Evolutionary conservation across 257 asterid genomes (phyloP).

Genomic region (Nicotiana otophora): DNA sequence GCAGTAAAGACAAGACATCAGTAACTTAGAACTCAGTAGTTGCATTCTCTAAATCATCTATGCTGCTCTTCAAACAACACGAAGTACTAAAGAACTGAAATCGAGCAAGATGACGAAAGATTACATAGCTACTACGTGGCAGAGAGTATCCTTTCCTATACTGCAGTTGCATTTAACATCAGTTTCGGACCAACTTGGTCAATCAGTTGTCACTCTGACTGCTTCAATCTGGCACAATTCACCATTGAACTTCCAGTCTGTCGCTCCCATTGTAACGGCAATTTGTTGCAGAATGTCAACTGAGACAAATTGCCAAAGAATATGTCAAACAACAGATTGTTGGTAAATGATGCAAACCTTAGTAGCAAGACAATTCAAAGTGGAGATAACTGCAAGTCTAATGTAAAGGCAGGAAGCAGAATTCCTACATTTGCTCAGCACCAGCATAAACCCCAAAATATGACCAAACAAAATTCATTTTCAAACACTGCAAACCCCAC

Average conservation of each 20-base stretch:
- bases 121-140: conserved; percentile 14
- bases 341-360: too few relatives aligned
- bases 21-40: not conserved
- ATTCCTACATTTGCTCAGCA: too few relatives aligned
- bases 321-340: too few relatives aligned
- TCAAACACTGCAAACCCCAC: too few relatives aligned
- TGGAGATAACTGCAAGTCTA: too few relatives aligned
- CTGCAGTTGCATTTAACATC: conserved; percentile 12
- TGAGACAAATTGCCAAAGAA: too few relatives aligned
- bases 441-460: too few relatives aligned
- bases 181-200: not conserved
- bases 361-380: too few relatives aligned
- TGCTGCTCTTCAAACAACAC: not conserved
- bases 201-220: not conserved
- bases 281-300: not conserved
- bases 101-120: too few relatives aligned
- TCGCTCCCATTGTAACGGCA: conserved; percentile 13
- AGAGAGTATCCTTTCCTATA: conserved; percentile 14
- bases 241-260: conserved; percentile 6
- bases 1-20: not conserved
- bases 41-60: not conserved
- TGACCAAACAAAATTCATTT: too few relatives aligned
- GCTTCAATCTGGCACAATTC: not conserved
- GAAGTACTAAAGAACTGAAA: not conserved
- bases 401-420: too few relatives aligned